A percentile compares a stretch with the other conserved stretches of the same genome.
phyloP scores from a whole-genome alignment of 192 early-diverging fungal genomes.

The Oehlia diaphana region DNA sequence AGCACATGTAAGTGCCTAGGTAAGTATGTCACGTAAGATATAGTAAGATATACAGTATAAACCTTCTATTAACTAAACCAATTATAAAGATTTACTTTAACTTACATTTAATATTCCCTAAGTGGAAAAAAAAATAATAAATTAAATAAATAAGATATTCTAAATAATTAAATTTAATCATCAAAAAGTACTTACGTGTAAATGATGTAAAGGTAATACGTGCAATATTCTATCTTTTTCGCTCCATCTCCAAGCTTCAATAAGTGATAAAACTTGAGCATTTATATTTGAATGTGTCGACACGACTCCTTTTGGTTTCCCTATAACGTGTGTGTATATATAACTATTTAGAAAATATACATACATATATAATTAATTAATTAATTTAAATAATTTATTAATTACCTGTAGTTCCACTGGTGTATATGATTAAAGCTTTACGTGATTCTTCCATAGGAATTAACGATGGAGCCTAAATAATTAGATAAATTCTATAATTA shows the following conservation, averaged over 20 bases:
- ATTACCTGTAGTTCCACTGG: slow-evolving; percentile 66
- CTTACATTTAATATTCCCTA: slow-evolving; percentile 28
- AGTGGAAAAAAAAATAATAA: background rate
- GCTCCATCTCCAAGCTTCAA: slow-evolving; percentile 72
- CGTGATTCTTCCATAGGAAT: slow-evolving; percentile 27
- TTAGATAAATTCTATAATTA: background rate
- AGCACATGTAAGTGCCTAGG: slow-evolving; percentile 69
- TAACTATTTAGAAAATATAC: background rate
- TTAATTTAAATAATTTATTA: background rate
- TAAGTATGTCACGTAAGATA: slow-evolving; percentile 5
- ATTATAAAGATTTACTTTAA: background rate
- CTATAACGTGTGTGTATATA: slow-evolving; percentile 25
- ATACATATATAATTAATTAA: too few relatives aligned
- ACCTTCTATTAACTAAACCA: background rate
- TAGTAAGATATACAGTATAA: background rate
- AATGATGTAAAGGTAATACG: slow-evolving; percentile 82
- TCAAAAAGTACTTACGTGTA: slow-evolving; percentile 58
- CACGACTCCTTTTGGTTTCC: slow-evolving; percentile 85
- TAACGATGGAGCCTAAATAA: slow-evolving; percentile 18
- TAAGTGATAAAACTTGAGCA: slow-evolving; percentile 65
- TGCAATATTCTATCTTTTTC: slow-evolving; percentile 70
- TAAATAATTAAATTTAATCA: too few relatives aligned
- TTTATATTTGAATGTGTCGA: slow-evolving; percentile 65
- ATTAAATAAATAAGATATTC: slow-evolving; percentile 3
- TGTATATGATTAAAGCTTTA: slow-evolving; percentile 77